phyloP scores from a whole-genome alignment of 2,329 filamentous ascomycete species.

The Cytospora paraplurivora region DNA sequence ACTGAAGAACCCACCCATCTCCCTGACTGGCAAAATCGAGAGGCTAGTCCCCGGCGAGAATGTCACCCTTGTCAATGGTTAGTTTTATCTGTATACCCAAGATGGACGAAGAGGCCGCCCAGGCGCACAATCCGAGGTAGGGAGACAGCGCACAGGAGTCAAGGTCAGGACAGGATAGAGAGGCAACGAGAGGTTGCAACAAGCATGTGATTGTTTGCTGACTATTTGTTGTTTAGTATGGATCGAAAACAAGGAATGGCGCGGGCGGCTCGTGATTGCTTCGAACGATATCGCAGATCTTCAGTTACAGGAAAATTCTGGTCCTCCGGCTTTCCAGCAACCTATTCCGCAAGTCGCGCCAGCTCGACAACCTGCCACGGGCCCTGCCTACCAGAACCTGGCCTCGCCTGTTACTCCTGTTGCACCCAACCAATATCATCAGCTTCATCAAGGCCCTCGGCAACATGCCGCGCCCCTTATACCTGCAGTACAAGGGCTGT shows the following conservation, averaged over 20 bases:
- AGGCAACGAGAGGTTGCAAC: not conserved
- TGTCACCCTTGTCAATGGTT: conserved; percentile 20
- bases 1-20: conserved; percentile 26
- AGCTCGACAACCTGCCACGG: conserved; percentile 3
- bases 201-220: not conserved
- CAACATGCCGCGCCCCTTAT: conserved; percentile 19
- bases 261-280: conserved; percentile 21
- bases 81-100: not conserved
- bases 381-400: conserved; percentile 10
- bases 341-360: conserved; percentile 12
- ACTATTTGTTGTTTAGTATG: conserved; percentile 9
- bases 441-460: conserved; percentile 7
- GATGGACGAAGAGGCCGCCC: not conserved
- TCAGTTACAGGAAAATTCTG: conserved; percentile 16
- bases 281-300: conserved; percentile 26
- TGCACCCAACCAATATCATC: conserved; percentile 4
- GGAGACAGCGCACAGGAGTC: not conserved
- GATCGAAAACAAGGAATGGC: conserved; percentile 21
- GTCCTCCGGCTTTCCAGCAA: conserved; percentile 17
- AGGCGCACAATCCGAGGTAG: not conserved
- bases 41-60: conserved; percentile 24
- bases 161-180: not conserved
- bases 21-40: conserved; percentile 27
- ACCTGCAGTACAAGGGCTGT: conserved; percentile 31
- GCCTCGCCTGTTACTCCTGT: conserved; percentile 15